Percentiles rank a stretch among this genome's conserved stretches.
phyloP scores from a whole-genome alignment of 208 protist species.

The Strigomonas culicis region DNA sequence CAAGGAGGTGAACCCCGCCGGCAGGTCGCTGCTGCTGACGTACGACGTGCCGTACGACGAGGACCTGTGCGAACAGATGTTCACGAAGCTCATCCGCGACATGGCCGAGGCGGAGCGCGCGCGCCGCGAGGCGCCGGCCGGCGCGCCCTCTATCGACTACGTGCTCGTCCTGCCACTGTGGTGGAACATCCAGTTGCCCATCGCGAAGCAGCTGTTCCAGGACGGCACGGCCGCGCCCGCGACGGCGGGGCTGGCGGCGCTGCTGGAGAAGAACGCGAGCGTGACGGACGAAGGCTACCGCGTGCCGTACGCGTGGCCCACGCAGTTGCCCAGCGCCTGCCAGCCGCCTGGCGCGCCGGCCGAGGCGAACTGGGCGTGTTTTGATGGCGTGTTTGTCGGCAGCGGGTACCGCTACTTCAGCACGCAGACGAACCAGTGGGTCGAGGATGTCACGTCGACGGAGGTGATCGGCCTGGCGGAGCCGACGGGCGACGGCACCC shows the following conservation, averaged over 20 bases:
- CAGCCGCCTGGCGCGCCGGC: constrained; percentile 1
- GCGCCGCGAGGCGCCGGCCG: background rate
- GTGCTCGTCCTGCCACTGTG: constrained; percentile 82
- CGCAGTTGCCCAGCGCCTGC: constrained; percentile 38
- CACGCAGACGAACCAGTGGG: constrained; percentile 70
- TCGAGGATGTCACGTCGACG: constrained; percentile 74
- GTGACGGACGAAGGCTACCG: constrained; percentile 56
- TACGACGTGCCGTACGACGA: constrained; percentile 89
- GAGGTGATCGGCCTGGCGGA: constrained; percentile 83
- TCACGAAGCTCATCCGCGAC: constrained; percentile 70
- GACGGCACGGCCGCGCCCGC: constrained; percentile 3
- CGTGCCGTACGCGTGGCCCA: constrained; percentile 61
- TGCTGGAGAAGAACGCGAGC: constrained; percentile 41
- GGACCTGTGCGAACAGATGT: constrained; percentile 83
- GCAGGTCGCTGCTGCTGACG: constrained; percentile 65
- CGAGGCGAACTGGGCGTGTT: constrained; percentile 48
- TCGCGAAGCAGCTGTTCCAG: constrained; percentile 64
- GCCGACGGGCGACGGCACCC: constrained; percentile 14
- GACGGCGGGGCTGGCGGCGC: constrained; percentile 2
- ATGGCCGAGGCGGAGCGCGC: constrained; percentile 23
- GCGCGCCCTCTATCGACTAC: constrained; percentile 50
- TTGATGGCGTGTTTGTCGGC: constrained; percentile 78
- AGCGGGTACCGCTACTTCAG: constrained; percentile 82
- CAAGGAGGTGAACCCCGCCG: constrained; percentile 29
- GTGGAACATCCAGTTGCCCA: constrained; percentile 70